These are phyloP conservation scores for Grosmannia huntii DNA, from an alignment of 2,329 filamentous ascomycete species.

Conservation along the genomic window DNA sequence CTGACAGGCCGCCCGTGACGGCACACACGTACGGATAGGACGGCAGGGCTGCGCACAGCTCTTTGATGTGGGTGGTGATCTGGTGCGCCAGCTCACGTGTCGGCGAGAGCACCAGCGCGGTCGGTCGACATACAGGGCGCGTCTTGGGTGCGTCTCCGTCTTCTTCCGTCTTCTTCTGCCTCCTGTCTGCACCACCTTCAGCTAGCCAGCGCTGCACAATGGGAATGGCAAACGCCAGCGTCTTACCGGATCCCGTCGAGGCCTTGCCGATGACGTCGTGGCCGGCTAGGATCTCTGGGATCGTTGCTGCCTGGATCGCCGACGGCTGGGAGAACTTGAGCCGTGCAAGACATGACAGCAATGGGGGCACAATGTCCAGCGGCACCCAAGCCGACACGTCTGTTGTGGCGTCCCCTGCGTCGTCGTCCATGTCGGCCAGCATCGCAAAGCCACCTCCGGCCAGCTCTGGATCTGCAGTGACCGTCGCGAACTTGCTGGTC, in stretches of 20 bases:
- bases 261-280: conserved; percentile 94
- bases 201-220: conserved; percentile 73
- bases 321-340: conserved; percentile 74
- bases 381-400: conserved; percentile 70
- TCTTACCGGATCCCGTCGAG: conserved; percentile 92
- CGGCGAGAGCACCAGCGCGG: conserved; percentile 75
- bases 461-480: conserved; percentile 23
- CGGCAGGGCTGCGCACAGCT: conserved; percentile 51
- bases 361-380: conserved; percentile 58
- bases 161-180: conserved; percentile 14
- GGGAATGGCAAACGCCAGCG: conserved; percentile 84
- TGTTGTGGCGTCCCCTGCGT: conserved; percentile 36
- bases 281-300: conserved; percentile 70
- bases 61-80: conserved; percentile 67
- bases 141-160: conserved; percentile 19
- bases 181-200: conserved; percentile 19
- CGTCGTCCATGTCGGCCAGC: conserved; percentile 39
- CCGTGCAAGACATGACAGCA: conserved; percentile 62
- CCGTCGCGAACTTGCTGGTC: conserved; percentile 16
- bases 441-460: conserved; percentile 40
- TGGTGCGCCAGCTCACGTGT: conserved; percentile 92
- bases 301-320: conserved; percentile 63
- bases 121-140: conserved; percentile 26
- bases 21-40: conserved; percentile 65
- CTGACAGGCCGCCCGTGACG: conserved; percentile 79